These are phyloP conservation scores for Mucor velutinosus DNA, from an alignment of 371 early-diverging fungal species.

Conservation along the genomic window DNA sequence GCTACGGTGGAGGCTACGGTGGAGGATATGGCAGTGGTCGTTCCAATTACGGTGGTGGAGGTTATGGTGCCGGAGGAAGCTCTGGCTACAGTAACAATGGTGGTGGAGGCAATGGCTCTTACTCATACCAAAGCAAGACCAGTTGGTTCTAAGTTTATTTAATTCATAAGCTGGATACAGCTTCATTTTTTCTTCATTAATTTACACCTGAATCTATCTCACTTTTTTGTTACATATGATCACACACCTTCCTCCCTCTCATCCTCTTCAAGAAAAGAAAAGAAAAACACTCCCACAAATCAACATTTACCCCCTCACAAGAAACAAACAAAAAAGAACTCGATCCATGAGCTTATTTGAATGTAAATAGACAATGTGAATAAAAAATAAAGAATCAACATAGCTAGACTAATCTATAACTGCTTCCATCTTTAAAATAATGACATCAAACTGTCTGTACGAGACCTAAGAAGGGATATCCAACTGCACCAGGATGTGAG, in stretches of 20 bases:
- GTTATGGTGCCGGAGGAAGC: constrained; percentile 14
- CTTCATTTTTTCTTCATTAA: not conserved
- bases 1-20: constrained; percentile 6
- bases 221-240: not conserved
- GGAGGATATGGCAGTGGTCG: constrained; percentile 18
- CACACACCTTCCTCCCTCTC: not conserved
- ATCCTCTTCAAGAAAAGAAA: constrained; percentile 1
- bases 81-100: constrained; percentile 19
- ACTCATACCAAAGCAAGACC: constrained; percentile 52
- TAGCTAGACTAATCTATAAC: not conserved
- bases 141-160: constrained; percentile 68
- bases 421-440: no score
- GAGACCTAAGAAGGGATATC: no score
- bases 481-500: not conserved
- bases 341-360: not conserved
- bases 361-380: constrained; percentile 1
- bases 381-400: constrained; percentile 1
- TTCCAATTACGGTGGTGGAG: constrained; percentile 11
- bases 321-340: not conserved
- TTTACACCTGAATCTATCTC: not conserved
- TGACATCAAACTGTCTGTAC: no score
- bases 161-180: not conserved
- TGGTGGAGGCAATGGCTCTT: constrained; percentile 12
- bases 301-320: not conserved
- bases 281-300: not conserved